A percentile compares a stretch with the other conserved stretches of the same genome.
These are phyloP conservation scores for Vitis amurensis DNA, from an alignment of 164 flowering plant species.

Conservation along the genomic window DNA sequence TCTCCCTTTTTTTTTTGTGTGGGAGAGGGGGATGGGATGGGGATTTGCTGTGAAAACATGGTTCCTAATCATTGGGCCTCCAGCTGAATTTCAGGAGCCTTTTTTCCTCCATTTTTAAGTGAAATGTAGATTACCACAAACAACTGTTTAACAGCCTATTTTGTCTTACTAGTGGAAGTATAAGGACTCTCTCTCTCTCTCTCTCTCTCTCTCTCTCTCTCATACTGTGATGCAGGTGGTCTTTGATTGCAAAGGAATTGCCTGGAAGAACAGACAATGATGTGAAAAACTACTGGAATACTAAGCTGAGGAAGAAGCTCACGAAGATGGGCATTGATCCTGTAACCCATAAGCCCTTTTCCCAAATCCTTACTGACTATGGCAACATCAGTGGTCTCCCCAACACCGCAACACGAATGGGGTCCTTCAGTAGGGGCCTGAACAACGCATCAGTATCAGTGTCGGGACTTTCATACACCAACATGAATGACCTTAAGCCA, in stretches of 20 bases:
- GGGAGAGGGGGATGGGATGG: too few species aligned
- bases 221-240: constrained; percentile 30
- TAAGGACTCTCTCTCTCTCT: background rate
- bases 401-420: background rate
- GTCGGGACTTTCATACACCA: background rate
- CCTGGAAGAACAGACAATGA: constrained; percentile 55
- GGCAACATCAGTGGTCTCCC: constrained; percentile 23
- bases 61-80: background rate
- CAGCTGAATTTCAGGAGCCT: background rate
- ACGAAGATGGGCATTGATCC: constrained; percentile 45
- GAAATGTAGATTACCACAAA: background rate
- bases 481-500: background rate
- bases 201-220: background rate
- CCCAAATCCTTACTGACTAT: constrained; percentile 34
- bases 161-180: background rate
- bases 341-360: constrained; percentile 39
- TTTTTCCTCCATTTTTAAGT: too few species aligned
- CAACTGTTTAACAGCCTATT: background rate
- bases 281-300: constrained; percentile 53
- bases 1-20: background rate
- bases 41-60: background rate
- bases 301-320: constrained; percentile 47
- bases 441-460: constrained; percentile 7
- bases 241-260: constrained; percentile 39
- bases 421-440: constrained; percentile 8